Evolutionary conservation across 805 yeast genomes (phyloP).

Genomic region (Kuraishia hungarica): DNA sequence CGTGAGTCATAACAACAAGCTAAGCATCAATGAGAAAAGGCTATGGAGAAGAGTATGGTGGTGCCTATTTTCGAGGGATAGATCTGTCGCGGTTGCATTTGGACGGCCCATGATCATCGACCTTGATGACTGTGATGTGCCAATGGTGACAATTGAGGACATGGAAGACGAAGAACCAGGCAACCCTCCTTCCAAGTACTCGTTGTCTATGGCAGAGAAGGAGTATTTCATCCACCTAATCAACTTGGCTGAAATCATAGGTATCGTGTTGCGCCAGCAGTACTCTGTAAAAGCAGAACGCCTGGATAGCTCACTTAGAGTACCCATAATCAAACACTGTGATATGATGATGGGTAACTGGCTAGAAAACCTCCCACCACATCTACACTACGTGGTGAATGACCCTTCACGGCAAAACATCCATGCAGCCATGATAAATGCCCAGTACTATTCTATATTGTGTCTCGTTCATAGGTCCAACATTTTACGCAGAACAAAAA

Average conservation of each 20-base stretch:
- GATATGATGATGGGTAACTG: slow-evolving; percentile 69
- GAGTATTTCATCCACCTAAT: slow-evolving; percentile 53
- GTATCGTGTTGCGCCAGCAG: slow-evolving; percentile 58
- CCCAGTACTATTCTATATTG: slow-evolving; percentile 5
- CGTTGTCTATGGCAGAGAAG: slow-evolving; percentile 36
- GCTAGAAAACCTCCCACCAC: slow-evolving; percentile 56
- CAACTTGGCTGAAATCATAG: slow-evolving; percentile 61
- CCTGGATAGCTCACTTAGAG: slow-evolving; percentile 22
- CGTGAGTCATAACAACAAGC: slow-evolving; percentile 1
- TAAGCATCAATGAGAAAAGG: slow-evolving; percentile 10
- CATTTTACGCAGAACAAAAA: slow-evolving; percentile 4
- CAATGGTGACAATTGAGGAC: slow-evolving; percentile 62
- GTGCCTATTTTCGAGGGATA: slow-evolving; percentile 65
- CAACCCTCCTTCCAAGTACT: slow-evolving; percentile 28
- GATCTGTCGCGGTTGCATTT: slow-evolving; percentile 60
- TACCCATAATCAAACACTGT: slow-evolving; percentile 34
- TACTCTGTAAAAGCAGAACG: slow-evolving; percentile 49
- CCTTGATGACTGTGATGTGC: slow-evolving; percentile 67
- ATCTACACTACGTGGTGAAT: slow-evolving; percentile 45
- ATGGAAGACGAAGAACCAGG: slow-evolving; percentile 48
- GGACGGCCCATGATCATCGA: slow-evolving; percentile 67
- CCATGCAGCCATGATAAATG: slow-evolving; percentile 3
- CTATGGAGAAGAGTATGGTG: slow-evolving; percentile 44
- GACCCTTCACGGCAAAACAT: slow-evolving; percentile 19
- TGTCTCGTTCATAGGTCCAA: slow-evolving; percentile 6